Conservation (phyloP, 345 rosid species). For the Rhodomyrtus tomentosa region DNA sequence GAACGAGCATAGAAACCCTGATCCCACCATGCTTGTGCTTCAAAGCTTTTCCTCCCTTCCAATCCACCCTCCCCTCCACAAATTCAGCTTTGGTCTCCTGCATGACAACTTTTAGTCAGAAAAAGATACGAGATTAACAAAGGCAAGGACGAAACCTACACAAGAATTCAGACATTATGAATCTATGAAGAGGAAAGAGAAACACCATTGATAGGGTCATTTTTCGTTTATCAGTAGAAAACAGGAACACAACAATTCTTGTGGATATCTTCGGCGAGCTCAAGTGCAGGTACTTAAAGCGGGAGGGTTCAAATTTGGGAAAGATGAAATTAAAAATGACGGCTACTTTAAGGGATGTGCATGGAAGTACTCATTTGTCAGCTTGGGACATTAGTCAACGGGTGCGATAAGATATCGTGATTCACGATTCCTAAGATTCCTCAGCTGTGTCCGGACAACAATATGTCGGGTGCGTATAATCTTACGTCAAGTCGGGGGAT, state of each 20-base stretch:
- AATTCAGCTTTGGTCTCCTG: slow-evolving; percentile 1
- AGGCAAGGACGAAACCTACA: neutral
- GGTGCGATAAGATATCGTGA: neutral
- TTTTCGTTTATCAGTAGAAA: neutral
- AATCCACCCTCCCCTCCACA: slow-evolving; percentile 39
- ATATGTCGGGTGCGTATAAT: too few relatives aligned
- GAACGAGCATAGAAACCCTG: neutral
- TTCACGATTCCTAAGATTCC: neutral
- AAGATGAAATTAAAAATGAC: neutral
- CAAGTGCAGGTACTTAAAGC: neutral
- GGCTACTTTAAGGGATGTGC: neutral
- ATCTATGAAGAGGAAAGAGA: neutral
- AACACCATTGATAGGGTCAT: neutral
- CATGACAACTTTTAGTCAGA: neutral
- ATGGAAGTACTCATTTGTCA: neutral
- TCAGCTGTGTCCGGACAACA: neutral
- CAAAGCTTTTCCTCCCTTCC: slow-evolving; percentile 42
- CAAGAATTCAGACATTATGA: neutral
- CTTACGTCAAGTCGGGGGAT: too few relatives aligned
- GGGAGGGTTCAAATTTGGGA: neutral
- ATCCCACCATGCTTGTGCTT: slow-evolving; percentile 44
- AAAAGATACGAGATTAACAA: neutral
- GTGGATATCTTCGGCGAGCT: neutral
- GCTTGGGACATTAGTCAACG: neutral
- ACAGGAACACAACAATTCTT: neutral